Evolutionary conservation across 805 yeast genomes (phyloP).

Genomic region (Suhomyces canberraensis): DNA sequence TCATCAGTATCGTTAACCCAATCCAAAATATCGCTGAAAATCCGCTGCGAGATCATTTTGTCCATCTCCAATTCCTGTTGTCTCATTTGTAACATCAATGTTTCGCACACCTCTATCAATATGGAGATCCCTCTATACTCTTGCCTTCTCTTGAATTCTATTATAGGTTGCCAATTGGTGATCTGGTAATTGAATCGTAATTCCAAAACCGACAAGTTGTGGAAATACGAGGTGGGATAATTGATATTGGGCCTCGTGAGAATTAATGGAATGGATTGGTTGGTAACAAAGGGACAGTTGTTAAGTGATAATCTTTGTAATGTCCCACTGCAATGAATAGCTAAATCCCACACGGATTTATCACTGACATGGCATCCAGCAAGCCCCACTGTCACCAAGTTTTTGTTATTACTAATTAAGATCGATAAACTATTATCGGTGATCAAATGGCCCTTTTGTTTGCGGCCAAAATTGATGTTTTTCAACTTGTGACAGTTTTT

Average conservation of each 20-base stretch:
- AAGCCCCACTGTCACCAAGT: slow-evolving; percentile 69
- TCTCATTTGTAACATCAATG: slow-evolving; percentile 54
- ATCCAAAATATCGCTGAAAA: slow-evolving; percentile 58
- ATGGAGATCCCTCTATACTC: slow-evolving; percentile 45
- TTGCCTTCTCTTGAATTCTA: slow-evolving; percentile 61
- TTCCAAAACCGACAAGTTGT: slow-evolving; percentile 67
- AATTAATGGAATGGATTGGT: slow-evolving; percentile 54
- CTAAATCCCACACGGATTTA: slow-evolving; percentile 76
- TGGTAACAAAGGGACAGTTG: slow-evolving; percentile 59
- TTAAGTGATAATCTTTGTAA: slow-evolving; percentile 72
- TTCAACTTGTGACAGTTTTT: slow-evolving; percentile 53
- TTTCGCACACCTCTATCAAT: slow-evolving; percentile 77
- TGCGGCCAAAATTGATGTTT: slow-evolving; percentile 78
- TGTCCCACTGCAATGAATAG: slow-evolving; percentile 44
- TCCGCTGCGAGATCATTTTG: slow-evolving; percentile 49
- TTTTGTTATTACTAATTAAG: slow-evolving; percentile 51
- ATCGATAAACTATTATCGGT: slow-evolving; percentile 67
- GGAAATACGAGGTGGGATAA: slow-evolving; percentile 40
- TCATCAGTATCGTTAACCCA: slow-evolving; percentile 58
- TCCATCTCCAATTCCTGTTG: slow-evolving; percentile 60
- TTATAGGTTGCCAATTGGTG: slow-evolving; percentile 58
- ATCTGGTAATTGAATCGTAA: slow-evolving; percentile 59
- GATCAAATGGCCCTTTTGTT: slow-evolving; percentile 59
- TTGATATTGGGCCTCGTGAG: slow-evolving; percentile 32
- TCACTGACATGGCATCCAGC: slow-evolving; percentile 88